A percentile compares a stretch with the other conserved stretches of the same genome.
These are phyloP conservation scores for Lavandula angustifolia DNA, from an alignment of 257 asterid genomes.

Conservation along the genomic window DNA sequence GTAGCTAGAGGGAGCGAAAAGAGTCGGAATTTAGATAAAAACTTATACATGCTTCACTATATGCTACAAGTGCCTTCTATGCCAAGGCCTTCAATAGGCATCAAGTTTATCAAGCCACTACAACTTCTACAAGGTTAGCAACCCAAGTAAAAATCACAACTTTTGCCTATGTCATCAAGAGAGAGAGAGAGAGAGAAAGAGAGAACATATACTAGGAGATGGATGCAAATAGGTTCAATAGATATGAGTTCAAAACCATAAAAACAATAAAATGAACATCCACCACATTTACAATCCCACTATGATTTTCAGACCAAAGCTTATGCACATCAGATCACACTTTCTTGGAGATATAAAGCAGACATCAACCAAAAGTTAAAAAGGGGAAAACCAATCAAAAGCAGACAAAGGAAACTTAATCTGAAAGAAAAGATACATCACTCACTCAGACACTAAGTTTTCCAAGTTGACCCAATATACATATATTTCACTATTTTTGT, in stretches of 20 bases:
- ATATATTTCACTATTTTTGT: conserved; percentile 8
- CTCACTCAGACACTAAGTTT: not conserved
- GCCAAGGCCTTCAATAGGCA: not conserved
- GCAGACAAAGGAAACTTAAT: conserved; percentile 24
- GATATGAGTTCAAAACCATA: not conserved
- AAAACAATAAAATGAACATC: conserved; percentile 8
- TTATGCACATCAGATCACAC: conserved; percentile 31
- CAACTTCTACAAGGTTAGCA: too few relatives aligned
- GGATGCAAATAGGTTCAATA: not conserved
- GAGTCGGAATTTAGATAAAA: not conserved
- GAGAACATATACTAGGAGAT: not conserved
- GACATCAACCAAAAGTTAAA: conserved; percentile 21
- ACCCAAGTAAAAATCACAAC: too few relatives aligned
- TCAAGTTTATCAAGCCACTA: not conserved
- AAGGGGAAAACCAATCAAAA: conserved; percentile 10
- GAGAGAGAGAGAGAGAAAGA: not conserved
- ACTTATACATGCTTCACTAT: not conserved
- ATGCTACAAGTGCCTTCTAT: not conserved
- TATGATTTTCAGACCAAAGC: conserved; percentile 23
- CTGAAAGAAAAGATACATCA: conserved; percentile 7
- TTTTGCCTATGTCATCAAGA: too few relatives aligned
- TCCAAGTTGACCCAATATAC: conserved; percentile 3
- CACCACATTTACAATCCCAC: not conserved
- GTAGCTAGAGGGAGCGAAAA: conserved; percentile 48
- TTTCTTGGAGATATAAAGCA: conserved; percentile 27